Evolutionary conservation across 768 basidiomycete genomes (phyloP).

Genomic region (Amanita subjunquillea): DNA sequence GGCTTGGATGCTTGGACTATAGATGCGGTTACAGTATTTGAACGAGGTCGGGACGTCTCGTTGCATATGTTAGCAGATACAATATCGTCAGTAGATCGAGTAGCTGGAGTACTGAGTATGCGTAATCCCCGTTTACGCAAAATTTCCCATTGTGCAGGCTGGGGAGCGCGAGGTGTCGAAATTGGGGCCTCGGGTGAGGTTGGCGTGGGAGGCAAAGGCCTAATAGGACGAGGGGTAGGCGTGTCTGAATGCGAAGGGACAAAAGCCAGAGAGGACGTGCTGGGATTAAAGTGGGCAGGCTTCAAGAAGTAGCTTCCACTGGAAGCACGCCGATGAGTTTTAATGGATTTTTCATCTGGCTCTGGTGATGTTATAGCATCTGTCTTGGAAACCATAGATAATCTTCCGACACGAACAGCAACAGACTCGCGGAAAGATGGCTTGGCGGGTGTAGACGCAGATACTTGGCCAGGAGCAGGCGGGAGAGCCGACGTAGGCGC

Average conservation of each 20-base stretch:
- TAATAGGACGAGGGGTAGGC: slow-evolving; percentile 32
- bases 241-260: slow-evolving; percentile 9
- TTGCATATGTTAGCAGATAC: background rate
- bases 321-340: slow-evolving; percentile 26
- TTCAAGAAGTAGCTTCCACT: slow-evolving; percentile 17
- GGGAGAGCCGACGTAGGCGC: slow-evolving; percentile 62
- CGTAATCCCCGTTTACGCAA: slow-evolving; percentile 58
- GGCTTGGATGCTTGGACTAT: background rate
- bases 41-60: background rate
- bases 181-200: background rate
- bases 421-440: slow-evolving; percentile 47
- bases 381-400: slow-evolving; percentile 53
- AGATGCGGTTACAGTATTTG: slow-evolving; percentile 1
- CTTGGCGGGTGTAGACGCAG: slow-evolving; percentile 15
- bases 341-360: slow-evolving; percentile 42
- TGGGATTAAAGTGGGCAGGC: background rate
- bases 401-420: slow-evolving; percentile 42
- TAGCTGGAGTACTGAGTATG: slow-evolving; percentile 52
- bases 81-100: slow-evolving; percentile 14
- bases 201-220: slow-evolving; percentile 34
- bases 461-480: slow-evolving; percentile 10
- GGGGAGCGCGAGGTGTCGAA: slow-evolving; percentile 11
- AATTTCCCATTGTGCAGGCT: slow-evolving; percentile 19
- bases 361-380: slow-evolving; percentile 58
- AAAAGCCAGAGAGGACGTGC: slow-evolving; percentile 6